phyloP scores from a whole-genome alignment of 2,329 filamentous ascomycete species.

The Pseudogymnoascus sp. region DNA sequence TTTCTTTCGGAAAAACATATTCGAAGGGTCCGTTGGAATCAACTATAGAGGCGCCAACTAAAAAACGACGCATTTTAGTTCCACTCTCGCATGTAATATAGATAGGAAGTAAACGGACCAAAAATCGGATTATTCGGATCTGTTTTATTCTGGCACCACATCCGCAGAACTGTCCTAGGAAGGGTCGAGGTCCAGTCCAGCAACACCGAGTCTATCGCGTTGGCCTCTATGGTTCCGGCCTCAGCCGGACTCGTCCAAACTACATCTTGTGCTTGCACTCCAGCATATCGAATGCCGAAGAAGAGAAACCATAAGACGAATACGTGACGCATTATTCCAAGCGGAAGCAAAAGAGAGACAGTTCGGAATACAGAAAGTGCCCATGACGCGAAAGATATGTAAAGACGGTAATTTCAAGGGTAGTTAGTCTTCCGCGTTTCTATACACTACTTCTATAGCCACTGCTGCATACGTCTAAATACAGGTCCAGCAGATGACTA shows the following conservation, averaged over 20 bases:
- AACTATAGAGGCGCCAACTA: constrained; percentile 14
- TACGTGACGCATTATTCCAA: background rate
- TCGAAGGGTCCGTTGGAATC: constrained; percentile 11
- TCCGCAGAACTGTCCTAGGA: constrained; percentile 12
- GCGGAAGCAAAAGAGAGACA: background rate
- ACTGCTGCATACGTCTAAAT: background rate
- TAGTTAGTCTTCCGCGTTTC: background rate
- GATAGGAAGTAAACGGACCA: background rate
- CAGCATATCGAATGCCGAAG: background rate
- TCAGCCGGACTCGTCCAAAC: constrained; percentile 14
- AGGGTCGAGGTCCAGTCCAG: constrained; percentile 16
- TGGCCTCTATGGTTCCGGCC: constrained; percentile 11
- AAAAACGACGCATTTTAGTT: constrained; percentile 4
- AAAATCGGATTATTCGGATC: background rate
- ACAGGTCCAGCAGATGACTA: background rate
- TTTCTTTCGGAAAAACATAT: constrained; percentile 11
- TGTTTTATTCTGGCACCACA: constrained; percentile 17
- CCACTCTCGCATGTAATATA: background rate
- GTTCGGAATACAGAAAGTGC: background rate
- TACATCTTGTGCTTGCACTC: constrained; percentile 11
- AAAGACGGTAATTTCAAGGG: background rate
- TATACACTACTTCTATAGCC: background rate
- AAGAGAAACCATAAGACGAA: background rate
- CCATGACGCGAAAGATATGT: background rate
- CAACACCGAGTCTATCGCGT: constrained; percentile 14